Evolutionary conservation across 495 filamentous ascomycete genomes (phyloP), one percentile per base, ranked within the genome.

Genomic region (Glarea lozoyensis): DNA sequence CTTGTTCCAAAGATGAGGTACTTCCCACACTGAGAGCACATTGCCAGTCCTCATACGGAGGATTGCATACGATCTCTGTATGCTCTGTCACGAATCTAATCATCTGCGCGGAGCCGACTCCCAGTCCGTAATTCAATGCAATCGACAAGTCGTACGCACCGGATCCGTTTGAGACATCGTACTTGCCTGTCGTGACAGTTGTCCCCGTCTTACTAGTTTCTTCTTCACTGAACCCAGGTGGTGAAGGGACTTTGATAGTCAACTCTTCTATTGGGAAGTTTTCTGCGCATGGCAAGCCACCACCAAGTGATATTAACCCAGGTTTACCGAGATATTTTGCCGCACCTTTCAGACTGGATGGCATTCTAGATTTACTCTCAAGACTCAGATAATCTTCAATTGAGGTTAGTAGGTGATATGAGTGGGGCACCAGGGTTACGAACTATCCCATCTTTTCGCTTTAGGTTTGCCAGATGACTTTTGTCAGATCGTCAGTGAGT

Each of bases 81-180:
- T 98, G 92, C 65, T 97, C 92, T 0, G 86, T 93, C 30, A 94
- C 69, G 58, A 84, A 98, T 25, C 92, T 74, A 23, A 93, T 67
- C 53, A 98, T 58, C 63, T 95, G 92, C 1, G 89, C 83, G 22
- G 87, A 75, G 19, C 92, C 92, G 11, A 76, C 76, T 12, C 86
- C 81, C 60, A 94, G 86, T 3, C 81, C 84, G 61, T 98, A 98
- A 63, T 97, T 96, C 13, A 55, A 32, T 1, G 50, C 46, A 31
- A 60, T 48, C 4, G 45, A 66, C 56, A 40, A 33, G 68, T 73
- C 76, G 54, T 76, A 88, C 13, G 75, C 56, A 44, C 77, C 73
- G 40, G 73, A 79, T 17, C 73, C 81, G 20, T 79, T 65, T 9
- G 70, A 62, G 16, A 82, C 76, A 60, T 95, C 88, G 62, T 93